A percentile compares a stretch with the other conserved stretches of the same genome.
Evolutionary conservation across 768 basidiomycete species (phyloP).

Genomic region (Termitomyces sp.): DNA sequence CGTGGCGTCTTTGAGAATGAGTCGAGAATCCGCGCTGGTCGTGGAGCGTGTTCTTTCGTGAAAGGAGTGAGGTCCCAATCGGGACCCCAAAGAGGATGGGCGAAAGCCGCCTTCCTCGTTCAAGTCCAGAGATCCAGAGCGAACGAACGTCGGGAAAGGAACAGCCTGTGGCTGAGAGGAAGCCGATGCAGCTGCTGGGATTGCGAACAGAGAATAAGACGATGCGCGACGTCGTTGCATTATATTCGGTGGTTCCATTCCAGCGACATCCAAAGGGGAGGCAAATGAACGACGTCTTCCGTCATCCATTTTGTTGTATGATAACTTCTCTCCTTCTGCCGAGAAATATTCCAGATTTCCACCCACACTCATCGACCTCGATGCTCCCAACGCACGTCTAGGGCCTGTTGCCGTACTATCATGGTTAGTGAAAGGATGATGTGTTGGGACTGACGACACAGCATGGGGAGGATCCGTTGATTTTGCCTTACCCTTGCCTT

Average conservation of each 20-base stretch:
- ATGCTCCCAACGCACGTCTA: conserved; percentile 37
- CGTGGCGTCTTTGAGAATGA: conserved; percentile 36
- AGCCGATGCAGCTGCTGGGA: conserved; percentile 20
- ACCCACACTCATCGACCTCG: conserved; percentile 63
- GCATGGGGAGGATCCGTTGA: conserved; percentile 35
- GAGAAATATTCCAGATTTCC: conserved; percentile 53
- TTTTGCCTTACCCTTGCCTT: conserved; percentile 38
- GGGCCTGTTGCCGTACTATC: conserved; percentile 30
- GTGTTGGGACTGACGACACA: conserved; percentile 39
- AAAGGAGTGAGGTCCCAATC: conserved; percentile 14
- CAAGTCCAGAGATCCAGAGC: conserved; percentile 41
- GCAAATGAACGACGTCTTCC: conserved; percentile 56
- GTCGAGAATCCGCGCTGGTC: conserved; percentile 48
- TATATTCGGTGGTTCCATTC: conserved; percentile 38
- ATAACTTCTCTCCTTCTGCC: conserved; percentile 23
- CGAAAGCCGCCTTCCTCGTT: conserved; percentile 8
- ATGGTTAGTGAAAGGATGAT: conserved; percentile 39
- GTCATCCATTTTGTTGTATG: conserved; percentile 26
- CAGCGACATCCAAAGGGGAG: conserved; percentile 52
- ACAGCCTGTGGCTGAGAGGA: conserved; percentile 39
- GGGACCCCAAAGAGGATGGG: conserved; percentile 11
- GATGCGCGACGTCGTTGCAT: conserved; percentile 49
- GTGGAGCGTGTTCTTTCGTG: conserved; percentile 50
- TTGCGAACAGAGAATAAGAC: conserved; percentile 45
- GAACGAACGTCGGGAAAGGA: conserved; percentile 62